Percentiles rank a stretch among this genome's conserved stretches.
Conservation (phyloP, 2,329 filamentous ascomycete genomes). For the Stagonosporopsis cucurbitacearum region DNA sequence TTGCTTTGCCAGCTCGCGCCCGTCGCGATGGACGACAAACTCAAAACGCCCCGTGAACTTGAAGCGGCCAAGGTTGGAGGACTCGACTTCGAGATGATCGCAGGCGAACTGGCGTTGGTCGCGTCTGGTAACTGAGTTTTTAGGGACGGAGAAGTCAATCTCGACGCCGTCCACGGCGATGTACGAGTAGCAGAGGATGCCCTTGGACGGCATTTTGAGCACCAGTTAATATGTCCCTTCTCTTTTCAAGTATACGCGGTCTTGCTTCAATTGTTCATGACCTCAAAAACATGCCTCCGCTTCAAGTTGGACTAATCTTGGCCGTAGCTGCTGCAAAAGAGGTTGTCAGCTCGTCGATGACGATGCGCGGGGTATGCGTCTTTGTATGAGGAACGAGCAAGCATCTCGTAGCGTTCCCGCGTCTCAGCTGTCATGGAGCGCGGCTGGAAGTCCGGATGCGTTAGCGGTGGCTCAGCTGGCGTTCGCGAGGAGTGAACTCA, state of each 20-base stretch:
- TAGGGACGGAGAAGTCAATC: slow-evolving; percentile 56
- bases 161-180: slow-evolving; percentile 48
- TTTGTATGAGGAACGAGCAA: slow-evolving; percentile 5
- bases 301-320: not conserved
- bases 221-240: not conserved
- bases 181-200: slow-evolving; percentile 43
- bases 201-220: slow-evolving; percentile 44
- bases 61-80: slow-evolving; percentile 52
- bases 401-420: slow-evolving; percentile 3
- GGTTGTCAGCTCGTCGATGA: slow-evolving; percentile 3
- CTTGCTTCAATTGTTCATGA: not conserved
- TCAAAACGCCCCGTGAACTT: slow-evolving; percentile 55
- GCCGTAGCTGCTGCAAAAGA: not conserved
- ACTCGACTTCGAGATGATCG: slow-evolving; percentile 56
- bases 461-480: slow-evolving; percentile 11
- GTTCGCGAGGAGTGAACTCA: not conserved
- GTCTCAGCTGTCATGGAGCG: slow-evolving; percentile 16
- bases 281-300: not conserved
- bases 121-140: slow-evolving; percentile 37
- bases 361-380: slow-evolving; percentile 13
- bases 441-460: slow-evolving; percentile 1
- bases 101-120: slow-evolving; percentile 48
- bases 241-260: not conserved
- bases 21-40: slow-evolving; percentile 50
- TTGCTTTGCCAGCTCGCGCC: slow-evolving; percentile 52